Evolutionary conservation across 805 yeast species (phyloP).

Genomic region (Crinitomyces ghanaensis): DNA sequence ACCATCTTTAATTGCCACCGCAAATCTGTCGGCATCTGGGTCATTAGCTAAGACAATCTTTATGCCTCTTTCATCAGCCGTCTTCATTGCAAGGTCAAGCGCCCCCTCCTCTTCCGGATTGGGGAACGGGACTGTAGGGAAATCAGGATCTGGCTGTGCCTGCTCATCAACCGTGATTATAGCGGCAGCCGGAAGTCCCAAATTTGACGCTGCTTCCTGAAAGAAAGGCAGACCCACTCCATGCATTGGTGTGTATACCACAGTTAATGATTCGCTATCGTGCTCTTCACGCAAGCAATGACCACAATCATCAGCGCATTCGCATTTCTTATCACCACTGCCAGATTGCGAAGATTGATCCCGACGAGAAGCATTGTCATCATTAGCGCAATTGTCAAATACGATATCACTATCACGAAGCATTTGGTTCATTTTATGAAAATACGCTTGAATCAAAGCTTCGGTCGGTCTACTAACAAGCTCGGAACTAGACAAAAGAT

Average conservation of each 20-base stretch:
- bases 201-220: constrained; percentile 28
- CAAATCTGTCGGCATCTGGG: constrained; percentile 94
- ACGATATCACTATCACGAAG: no score
- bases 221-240: constrained; percentile 78
- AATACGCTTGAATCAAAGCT: no score
- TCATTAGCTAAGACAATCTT: constrained; percentile 75
- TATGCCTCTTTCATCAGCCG: constrained; percentile 43
- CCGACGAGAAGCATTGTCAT: no score
- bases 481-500: no score
- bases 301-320: no score
- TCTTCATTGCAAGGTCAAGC: constrained; percentile 50
- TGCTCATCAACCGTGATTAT: constrained; percentile 50
- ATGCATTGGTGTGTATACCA: constrained; percentile 90
- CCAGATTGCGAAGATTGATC: no score
- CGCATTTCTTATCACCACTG: no score
- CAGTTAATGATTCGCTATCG: constrained; percentile 17
- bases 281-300: no score
- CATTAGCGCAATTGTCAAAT: no score
- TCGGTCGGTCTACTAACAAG: no score
- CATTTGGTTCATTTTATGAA: no score
- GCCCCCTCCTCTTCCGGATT: constrained; percentile 97
- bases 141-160: constrained; percentile 66
- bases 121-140: constrained; percentile 80
- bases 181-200: constrained; percentile 26
- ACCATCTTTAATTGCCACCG: constrained; percentile 52